These are phyloP conservation scores for Leucocoprinus birnbaumii DNA, from an alignment of 768 basidiomycete genomes.

Conservation along the genomic window DNA sequence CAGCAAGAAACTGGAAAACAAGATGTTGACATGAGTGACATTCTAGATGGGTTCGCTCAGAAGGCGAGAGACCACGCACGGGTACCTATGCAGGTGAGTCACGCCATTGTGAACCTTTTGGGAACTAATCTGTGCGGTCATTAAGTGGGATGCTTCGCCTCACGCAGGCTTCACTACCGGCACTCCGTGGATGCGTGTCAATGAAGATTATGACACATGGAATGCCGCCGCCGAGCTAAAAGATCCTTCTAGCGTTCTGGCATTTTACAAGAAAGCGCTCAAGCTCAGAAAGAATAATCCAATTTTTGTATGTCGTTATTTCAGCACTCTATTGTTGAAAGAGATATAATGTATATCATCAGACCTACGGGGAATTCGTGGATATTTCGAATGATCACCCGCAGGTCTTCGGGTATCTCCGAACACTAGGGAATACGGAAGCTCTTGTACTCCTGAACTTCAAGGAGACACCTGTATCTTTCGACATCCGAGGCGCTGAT, in stretches of 20 bases:
- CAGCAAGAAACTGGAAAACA: conserved; percentile 26
- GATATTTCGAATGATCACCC: conserved; percentile 44
- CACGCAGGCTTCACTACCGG: conserved; percentile 67
- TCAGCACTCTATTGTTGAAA: background rate
- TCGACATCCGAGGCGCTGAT: conserved; percentile 14
- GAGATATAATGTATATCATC: background rate
- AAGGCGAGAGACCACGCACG: conserved; percentile 74
- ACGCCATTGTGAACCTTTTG: too few relatives aligned
- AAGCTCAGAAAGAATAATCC: conserved; percentile 48
- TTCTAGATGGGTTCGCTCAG: conserved; percentile 51
- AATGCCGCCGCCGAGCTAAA: conserved; percentile 48
- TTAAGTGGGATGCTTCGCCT: conserved; percentile 51
- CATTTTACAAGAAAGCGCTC: conserved; percentile 62
- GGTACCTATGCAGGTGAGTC: conserved; percentile 61
- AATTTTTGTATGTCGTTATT: conserved; percentile 43
- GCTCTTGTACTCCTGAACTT: conserved; percentile 52
- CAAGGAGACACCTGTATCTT: conserved; percentile 21
- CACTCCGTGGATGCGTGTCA: conserved; percentile 73
- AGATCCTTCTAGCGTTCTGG: conserved; percentile 49
- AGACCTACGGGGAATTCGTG: conserved; percentile 64
- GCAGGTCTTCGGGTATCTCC: conserved; percentile 52
- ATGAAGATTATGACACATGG: conserved; percentile 62
- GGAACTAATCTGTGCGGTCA: too few relatives aligned
- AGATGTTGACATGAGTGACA: conserved; percentile 60
- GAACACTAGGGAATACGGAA: conserved; percentile 31